A percentile compares a stretch with the other conserved stretches of the same genome.
These are phyloP conservation scores for Aleurites moluccanus DNA, from an alignment of 441 rosid genomes.

Conservation along the genomic window DNA sequence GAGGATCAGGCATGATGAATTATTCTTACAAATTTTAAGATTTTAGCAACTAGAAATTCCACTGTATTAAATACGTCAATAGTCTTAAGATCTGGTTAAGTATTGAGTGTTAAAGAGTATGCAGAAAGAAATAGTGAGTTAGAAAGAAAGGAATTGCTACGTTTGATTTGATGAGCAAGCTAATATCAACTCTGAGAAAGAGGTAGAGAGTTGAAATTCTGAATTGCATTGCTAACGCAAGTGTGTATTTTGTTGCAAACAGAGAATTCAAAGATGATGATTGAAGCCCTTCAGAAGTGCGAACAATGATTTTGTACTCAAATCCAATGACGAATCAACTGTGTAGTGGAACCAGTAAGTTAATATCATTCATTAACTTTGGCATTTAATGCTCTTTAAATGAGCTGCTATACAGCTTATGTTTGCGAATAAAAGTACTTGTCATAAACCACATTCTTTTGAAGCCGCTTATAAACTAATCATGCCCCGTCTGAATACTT, in stretches of 20 bases:
- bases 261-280: constrained; percentile 98
- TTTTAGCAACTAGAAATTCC: background rate
- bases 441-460: background rate
- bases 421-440: too few relatives aligned
- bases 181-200: background rate
- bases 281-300: constrained; percentile 33
- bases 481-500: background rate
- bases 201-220: background rate
- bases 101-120: background rate
- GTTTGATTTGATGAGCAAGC: background rate
- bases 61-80: background rate
- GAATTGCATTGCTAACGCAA: background rate
- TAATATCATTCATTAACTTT: background rate
- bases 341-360: too few relatives aligned
- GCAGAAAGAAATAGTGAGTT: background rate
- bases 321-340: too few relatives aligned
- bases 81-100: too few relatives aligned
- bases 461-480: background rate
- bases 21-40: background rate
- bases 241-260: constrained; percentile 30
- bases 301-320: constrained; percentile 23
- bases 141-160: background rate
- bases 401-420: too few relatives aligned
- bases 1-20: background rate
- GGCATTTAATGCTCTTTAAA: background rate